Evolutionary conservation across 2,329 filamentous ascomycete genomes (phyloP), one percentile per base, ranked within the genome.

Genomic region (Stemphylium lycopersici): DNA sequence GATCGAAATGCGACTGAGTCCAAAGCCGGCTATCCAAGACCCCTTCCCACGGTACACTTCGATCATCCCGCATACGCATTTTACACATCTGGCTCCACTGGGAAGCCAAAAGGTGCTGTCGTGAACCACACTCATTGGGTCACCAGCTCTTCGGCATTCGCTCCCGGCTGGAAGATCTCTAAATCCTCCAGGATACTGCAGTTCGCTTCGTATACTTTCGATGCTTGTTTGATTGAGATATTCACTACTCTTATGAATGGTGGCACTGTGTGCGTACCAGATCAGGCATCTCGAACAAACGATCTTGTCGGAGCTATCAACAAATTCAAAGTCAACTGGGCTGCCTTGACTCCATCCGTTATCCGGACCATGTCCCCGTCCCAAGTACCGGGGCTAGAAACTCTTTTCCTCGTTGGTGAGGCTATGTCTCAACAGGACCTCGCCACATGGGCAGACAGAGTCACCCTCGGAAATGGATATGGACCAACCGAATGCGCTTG

Each of bases 81-180:
- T 4, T 85, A 88, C 56, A 83, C 82, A 0, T 83, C 82, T 2
- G 83, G 83, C 0, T 83, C 83, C 0, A 83, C 83, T 1, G 81
- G 81, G 43, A 80, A 79, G 45, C 83, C 84, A 0, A 85, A 85
- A 52, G 86, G 85, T 1, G 83, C 87, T 11, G 83, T 87, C 15
- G 84, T 88, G 55, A 83, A 83, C 6, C 87, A 90, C 62, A 76
- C 76, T 0, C 81, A 84, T 0, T 77, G 88, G 1, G 83, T 83
- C 1, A 84, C 84, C 3, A 66, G 68, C 49, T 70, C 68, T 4
- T 56, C 61, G 3, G 61, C 57, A 2, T 71, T 69, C 31, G 65
- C 67, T 15, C 66, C 62, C 1, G 52, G 53, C 4, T 66, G 65
- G 56, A 75, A 78, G 2, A 83, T 86, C 45, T 78, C 76, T 43